Evolutionary conservation across 495 filamentous ascomycete species (phyloP).

Genomic region (Hyaloscypha variabilis): DNA sequence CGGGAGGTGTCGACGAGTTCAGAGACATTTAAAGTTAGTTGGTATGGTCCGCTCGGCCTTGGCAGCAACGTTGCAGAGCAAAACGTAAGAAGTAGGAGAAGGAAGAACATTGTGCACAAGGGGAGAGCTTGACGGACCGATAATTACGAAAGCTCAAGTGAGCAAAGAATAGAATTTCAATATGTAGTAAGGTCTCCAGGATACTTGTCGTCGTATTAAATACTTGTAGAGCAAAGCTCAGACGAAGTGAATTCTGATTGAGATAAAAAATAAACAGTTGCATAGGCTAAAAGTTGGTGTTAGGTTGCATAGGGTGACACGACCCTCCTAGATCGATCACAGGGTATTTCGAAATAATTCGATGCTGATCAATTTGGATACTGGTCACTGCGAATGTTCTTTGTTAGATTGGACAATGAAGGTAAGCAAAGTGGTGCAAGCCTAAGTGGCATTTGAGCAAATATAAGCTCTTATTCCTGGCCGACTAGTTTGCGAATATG

Average conservation of each 20-base stretch:
- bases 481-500: background rate
- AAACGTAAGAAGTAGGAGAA: background rate
- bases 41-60: conserved; percentile 29
- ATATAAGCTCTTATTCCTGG: background rate
- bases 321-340: background rate
- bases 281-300: background rate
- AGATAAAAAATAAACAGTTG: background rate
- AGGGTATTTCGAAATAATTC: background rate
- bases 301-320: background rate
- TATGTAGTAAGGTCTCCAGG: background rate
- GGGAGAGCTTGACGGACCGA: background rate
- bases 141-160: background rate
- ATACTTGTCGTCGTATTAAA: background rate
- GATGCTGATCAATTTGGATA: background rate
- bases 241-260: too few species aligned
- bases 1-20: conserved; percentile 38
- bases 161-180: background rate
- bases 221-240: background rate
- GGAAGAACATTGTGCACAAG: background rate
- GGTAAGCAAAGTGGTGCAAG: background rate
- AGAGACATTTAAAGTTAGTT: conserved; percentile 28
- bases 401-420: background rate
- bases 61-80: conserved; percentile 10
- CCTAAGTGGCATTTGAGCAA: background rate
- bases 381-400: background rate